phyloP scores from a whole-genome alignment of 306 rosid species.

The Boehmeria nivea region DNA sequence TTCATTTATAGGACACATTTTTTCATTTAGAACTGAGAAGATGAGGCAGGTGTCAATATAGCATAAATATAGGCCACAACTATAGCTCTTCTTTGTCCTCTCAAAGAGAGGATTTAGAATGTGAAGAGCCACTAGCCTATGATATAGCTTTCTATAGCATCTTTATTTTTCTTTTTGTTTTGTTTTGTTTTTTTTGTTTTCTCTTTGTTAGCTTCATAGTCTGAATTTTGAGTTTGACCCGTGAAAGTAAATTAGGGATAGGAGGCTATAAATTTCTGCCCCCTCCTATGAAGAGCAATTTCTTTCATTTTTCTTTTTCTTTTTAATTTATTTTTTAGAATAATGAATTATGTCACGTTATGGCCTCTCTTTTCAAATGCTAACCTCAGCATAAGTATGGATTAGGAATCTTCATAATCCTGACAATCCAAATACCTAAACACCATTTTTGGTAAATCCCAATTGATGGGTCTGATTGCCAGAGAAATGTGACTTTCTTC shows the following conservation, averaged over 20 bases:
- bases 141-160: neutral
- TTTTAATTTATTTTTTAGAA: too few relatives aligned
- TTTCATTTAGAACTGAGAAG: neutral
- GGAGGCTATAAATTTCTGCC: neutral
- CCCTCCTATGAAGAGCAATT: too few relatives aligned
- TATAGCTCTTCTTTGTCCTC: neutral
- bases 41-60: slow-evolving; percentile 1
- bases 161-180: neutral
- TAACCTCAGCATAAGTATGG: too few relatives aligned
- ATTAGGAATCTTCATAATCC: too few relatives aligned
- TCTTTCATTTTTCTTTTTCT: too few relatives aligned
- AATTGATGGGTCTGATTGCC: too few relatives aligned
- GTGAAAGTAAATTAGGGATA: neutral
- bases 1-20: neutral
- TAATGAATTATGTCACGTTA: too few relatives aligned
- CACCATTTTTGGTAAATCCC: too few relatives aligned
- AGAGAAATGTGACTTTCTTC: neutral
- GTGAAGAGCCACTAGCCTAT: neutral
- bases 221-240: slow-evolving; percentile 5
- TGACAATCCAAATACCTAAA: too few relatives aligned
- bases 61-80: neutral
- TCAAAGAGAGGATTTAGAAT: neutral
- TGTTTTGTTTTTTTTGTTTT: neutral
- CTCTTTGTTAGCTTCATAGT: neutral
- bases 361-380: too few relatives aligned